Percentiles rank a stretch among this genome's conserved stretches.
Conservation (phyloP, 345 rosid species). For the Eucalyptus tenuipes region DNA sequence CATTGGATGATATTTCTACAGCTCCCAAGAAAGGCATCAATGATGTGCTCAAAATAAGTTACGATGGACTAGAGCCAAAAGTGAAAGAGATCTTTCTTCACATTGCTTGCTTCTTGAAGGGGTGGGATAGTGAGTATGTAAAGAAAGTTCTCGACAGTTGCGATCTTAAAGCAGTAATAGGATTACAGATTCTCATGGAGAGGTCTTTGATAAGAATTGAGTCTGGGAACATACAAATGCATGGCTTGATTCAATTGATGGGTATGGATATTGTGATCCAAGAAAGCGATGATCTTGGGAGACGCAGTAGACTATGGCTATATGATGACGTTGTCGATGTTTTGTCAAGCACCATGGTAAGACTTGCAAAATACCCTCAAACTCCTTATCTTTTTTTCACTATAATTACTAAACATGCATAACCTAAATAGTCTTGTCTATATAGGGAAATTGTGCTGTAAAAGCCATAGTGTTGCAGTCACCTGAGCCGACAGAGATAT, state of each 20-base stretch:
- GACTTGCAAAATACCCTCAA: neutral
- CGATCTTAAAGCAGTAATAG: neutral
- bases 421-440: neutral
- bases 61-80: neutral
- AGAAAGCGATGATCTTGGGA: fast-evolving
- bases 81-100: neutral
- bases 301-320: neutral
- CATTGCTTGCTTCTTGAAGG: neutral
- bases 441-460: neutral
- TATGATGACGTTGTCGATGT: neutral
- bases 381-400: neutral
- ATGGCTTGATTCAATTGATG: neutral
- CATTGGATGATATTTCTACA: neutral
- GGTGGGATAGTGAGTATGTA: neutral
- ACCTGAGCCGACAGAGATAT: neutral
- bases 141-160: neutral
- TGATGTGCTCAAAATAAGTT: neutral
- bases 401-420: neutral
- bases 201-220: neutral
- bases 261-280: neutral
- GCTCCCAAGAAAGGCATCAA: neutral
- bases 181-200: neutral
- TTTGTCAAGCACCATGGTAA: neutral
- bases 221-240: neutral
- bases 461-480: neutral